A percentile compares a stretch with the other conserved stretches of the same genome.
Evolutionary conservation across 371 early-diverging fungal genomes (phyloP).

Genomic region (Rhizomucor miehei): DNA sequence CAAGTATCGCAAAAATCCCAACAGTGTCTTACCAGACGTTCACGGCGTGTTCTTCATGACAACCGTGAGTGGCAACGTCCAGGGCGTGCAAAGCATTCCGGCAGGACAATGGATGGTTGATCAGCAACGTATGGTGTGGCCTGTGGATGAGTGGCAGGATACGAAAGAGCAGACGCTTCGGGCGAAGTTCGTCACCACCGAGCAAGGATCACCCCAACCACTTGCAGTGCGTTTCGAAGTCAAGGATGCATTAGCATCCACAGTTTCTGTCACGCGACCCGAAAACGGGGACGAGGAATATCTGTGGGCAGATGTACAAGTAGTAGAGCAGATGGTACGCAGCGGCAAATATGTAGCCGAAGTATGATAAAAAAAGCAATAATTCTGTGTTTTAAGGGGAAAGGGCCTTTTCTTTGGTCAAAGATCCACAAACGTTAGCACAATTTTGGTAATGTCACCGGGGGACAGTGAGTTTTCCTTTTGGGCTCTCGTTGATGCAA

Average conservation of each 20-base stretch:
- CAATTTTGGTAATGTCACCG: no score
- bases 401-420: no score
- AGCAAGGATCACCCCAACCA: constrained; percentile 43
- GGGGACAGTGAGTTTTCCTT: no score
- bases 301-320: constrained; percentile 21
- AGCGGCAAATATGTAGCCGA: constrained; percentile 39
- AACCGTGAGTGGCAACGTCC: constrained; percentile 44
- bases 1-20: constrained; percentile 39
- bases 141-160: constrained; percentile 29
- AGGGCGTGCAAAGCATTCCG: constrained; percentile 51
- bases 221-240: constrained; percentile 51
- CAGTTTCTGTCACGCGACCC: constrained; percentile 17
- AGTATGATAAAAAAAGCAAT: background rate
- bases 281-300: background rate
- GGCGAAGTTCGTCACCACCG: constrained; percentile 47
- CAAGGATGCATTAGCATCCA: constrained; percentile 32
- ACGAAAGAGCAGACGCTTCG: constrained; percentile 39
- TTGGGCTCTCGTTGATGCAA: no score
- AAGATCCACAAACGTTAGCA: no score
- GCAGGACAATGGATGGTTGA: constrained; percentile 53
- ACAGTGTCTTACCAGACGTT: background rate
- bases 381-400: background rate
- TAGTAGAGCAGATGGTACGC: constrained; percentile 17
- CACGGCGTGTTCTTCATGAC: constrained; percentile 48
- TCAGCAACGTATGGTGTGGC: constrained; percentile 54